These are phyloP conservation scores for Luffa acutangula DNA, from an alignment of 306 rosid genomes.

Conservation along the genomic window DNA sequence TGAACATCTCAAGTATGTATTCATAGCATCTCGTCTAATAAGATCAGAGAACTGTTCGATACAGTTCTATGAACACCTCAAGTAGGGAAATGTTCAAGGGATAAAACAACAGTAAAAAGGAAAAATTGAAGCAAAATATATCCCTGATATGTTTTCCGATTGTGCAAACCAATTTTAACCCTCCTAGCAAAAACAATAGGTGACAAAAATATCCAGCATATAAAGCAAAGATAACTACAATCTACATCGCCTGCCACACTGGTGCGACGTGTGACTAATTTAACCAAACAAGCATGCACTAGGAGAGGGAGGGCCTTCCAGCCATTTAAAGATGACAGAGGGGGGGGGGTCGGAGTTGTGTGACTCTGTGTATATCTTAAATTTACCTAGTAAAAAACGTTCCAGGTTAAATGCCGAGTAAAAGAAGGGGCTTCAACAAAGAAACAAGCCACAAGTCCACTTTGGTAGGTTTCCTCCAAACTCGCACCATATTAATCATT, in stretches of 20 bases:
- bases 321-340: background rate
- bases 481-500: background rate
- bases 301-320: background rate
- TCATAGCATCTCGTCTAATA: background rate
- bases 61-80: background rate
- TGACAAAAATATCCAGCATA: background rate
- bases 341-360: background rate
- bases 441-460: background rate
- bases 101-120: background rate
- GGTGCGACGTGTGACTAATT: background rate
- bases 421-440: background rate
- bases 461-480: background rate
- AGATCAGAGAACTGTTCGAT: background rate
- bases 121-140: background rate
- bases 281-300: background rate
- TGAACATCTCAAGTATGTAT: background rate
- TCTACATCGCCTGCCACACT: background rate
- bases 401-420: background rate
- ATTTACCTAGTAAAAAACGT: background rate
- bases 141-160: background rate
- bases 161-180: background rate
- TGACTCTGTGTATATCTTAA: background rate
- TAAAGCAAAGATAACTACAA: background rate
- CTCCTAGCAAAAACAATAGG: background rate
- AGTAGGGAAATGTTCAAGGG: background rate